A percentile compares a stretch with the other conserved stretches of the same genome.
phyloP scores from a whole-genome alignment of 2,329 filamentous ascomycete species.

The Fonsecaea nubica region DNA sequence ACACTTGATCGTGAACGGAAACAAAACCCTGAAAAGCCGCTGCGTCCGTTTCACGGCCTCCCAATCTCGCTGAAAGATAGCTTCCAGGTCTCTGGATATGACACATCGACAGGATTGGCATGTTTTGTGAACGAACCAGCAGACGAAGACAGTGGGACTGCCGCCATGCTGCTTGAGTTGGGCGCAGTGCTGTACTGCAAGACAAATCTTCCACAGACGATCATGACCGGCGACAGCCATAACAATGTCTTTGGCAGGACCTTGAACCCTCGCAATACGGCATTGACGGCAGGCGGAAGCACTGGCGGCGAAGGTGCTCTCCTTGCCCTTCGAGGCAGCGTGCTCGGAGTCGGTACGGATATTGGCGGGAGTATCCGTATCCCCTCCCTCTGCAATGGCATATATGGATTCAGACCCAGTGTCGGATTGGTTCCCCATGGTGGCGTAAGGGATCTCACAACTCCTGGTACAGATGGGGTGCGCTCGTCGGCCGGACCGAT shows the following conservation, averaged over 20 bases:
- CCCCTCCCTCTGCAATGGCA: constrained; percentile 58
- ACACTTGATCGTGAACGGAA: constrained; percentile 61
- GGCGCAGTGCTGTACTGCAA: constrained; percentile 61
- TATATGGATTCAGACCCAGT: constrained; percentile 60
- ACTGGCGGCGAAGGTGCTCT: constrained; percentile 70
- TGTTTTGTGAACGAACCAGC: constrained; percentile 37
- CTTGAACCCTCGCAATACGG: constrained; percentile 67
- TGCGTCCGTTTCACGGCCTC: constrained; percentile 26
- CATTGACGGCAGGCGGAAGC: constrained; percentile 67
- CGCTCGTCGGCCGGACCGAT: constrained; percentile 54
- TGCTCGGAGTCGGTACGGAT: constrained; percentile 68
- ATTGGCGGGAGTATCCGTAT: constrained; percentile 57
- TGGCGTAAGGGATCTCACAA: constrained; percentile 56
- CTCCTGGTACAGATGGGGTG: constrained; percentile 58
- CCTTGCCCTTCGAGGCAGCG: constrained; percentile 62
- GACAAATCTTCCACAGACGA: constrained; percentile 59
- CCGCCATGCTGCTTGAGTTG: constrained; percentile 41
- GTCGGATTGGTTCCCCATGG: constrained; percentile 57
- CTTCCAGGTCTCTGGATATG: constrained; percentile 42
- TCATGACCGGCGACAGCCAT: constrained; percentile 57
- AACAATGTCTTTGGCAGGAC: constrained; percentile 66
- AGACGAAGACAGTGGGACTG: constrained; percentile 37
- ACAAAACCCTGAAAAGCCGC: constrained; percentile 53
- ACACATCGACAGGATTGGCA: constrained; percentile 43
- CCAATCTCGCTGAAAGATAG: constrained; percentile 39